These are phyloP conservation scores for Cladosporium sp. DNA, from an alignment of 2,329 filamentous ascomycete genomes.

Conservation along the genomic window DNA sequence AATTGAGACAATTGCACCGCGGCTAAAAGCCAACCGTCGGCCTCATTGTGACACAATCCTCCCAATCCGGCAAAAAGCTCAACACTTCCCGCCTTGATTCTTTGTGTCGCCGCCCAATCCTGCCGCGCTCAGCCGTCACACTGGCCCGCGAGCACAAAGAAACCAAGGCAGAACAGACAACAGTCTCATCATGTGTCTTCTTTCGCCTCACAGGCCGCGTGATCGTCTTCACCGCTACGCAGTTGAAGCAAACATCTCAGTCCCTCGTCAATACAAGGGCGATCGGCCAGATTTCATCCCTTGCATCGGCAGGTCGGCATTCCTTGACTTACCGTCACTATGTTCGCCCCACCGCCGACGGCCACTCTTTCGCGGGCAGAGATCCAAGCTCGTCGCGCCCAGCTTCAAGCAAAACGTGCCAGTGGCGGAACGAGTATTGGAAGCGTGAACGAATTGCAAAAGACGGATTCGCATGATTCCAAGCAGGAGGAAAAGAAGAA, in stretches of 20 bases:
- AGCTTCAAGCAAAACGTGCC: slow-evolving; percentile 8
- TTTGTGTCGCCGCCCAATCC: slow-evolving; percentile 2
- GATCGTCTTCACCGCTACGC: background rate
- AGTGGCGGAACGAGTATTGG: slow-evolving; percentile 2
- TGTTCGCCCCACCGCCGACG: slow-evolving; percentile 13
- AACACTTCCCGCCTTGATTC: background rate
- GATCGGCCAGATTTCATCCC: background rate
- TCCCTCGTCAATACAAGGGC: too few relatives aligned
- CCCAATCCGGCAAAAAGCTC: slow-evolving; percentile 6
- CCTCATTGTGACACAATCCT: background rate
- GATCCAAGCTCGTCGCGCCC: slow-evolving; percentile 11
- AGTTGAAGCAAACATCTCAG: background rate
- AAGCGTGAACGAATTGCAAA: background rate
- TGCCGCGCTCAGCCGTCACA: slow-evolving; percentile 10
- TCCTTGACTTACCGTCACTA: background rate
- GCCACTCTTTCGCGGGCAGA: slow-evolving; percentile 11
- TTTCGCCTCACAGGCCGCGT: background rate
- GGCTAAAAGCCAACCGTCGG: background rate
- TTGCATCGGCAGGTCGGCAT: slow-evolving; percentile 1
- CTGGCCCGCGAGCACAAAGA: slow-evolving; percentile 5
- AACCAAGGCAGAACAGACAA: slow-evolving; percentile 6
- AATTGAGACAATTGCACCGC: background rate
- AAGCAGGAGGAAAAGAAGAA: slow-evolving; percentile 5
- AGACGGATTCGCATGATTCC: slow-evolving; percentile 1
- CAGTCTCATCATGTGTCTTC: background rate